Conservation (phyloP, 164 flowering plant species). For the Macadamia tetraphylla region DNA sequence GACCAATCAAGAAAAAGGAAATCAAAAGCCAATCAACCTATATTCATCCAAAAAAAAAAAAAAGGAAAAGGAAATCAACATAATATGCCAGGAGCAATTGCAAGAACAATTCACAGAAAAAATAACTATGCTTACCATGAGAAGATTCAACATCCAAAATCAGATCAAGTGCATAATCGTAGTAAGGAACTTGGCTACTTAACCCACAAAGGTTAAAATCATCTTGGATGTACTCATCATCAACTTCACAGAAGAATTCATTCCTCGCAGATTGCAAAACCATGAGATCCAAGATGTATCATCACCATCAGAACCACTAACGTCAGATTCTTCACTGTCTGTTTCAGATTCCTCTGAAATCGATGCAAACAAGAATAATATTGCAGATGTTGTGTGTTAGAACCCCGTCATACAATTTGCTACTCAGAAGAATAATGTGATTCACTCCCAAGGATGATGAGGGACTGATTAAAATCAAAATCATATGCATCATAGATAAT, state of each 20-base stretch:
- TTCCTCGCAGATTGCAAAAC: constrained; percentile 81
- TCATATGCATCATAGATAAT: background rate
- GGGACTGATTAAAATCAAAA: background rate
- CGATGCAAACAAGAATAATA: constrained; percentile 10
- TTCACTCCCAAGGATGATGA: no score
- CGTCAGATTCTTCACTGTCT: constrained; percentile 79
- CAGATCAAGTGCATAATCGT: constrained; percentile 84
- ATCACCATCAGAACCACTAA: constrained; percentile 83
- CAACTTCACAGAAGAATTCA: constrained; percentile 87
- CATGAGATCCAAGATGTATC: constrained; percentile 88
- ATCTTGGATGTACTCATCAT: constrained; percentile 87
- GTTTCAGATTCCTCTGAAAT: constrained; percentile 71
- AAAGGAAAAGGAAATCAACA: background rate
- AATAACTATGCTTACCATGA: constrained; percentile 44
- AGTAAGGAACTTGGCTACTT: constrained; percentile 84
- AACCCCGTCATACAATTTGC: constrained; percentile 11
- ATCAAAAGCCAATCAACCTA: no score
- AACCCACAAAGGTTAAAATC: constrained; percentile 81
- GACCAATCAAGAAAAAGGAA: background rate
- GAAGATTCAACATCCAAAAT: constrained; percentile 86
- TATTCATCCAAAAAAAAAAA: no score
- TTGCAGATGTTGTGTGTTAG: constrained; percentile 26
- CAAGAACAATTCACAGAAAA: background rate
- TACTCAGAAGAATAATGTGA: background rate
- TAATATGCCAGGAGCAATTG: no score